Base-by-base conservation (phyloP, 768 basidiomycete genomes). In the Russula ochroleuca region DNA sequence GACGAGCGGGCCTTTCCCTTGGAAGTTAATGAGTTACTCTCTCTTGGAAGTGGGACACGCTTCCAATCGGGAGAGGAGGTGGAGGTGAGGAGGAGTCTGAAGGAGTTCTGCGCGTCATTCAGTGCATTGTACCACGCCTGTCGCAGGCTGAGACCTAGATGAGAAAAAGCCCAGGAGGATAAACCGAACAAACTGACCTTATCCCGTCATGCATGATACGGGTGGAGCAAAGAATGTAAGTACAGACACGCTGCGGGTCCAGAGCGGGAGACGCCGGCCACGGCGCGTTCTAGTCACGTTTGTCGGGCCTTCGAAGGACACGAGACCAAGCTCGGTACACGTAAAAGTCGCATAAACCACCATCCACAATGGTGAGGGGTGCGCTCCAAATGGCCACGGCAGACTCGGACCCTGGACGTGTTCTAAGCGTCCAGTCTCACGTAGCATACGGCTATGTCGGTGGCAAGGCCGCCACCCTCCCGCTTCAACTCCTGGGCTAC, bases 371-470 rank as follows among this genome's bases (percentile, higher is more conserved):
- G 31, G 25, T 2, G 14, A 28, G 49, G 49, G 21, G 7, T 14
- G n/a, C 25, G 11, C 13, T n/a, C n/a, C n/a, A n/a, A 28, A 43
- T 61, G 50, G 37, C 28, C 19, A 57, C 45, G 15, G 67, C 50
- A 5, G 65, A 68, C 37, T 37, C 45, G 11, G 65, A 68, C 28
- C 37, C 45, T 25, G 81, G 81, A 55, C 80, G 94, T 28, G 82
- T 98, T 10, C 79, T 98, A 47, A 94, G 92, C 69, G 84, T 98
- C 55, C 96, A 98, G 70, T 93, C 90, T 2, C 96, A 98, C 70
- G 96, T 98, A 62, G 85, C 88, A 11, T 92, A 87, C 68, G 96
- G 96, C 53, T 98, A 96, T 70, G 96, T 95, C 8, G 96, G 95
- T 62, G 86, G 87, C 31, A 90, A 90, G 72, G 88, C 87, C 10